Base-by-base conservation (phyloP, 2,329 filamentous ascomycete species). In the Microascus cirrosus region DNA sequence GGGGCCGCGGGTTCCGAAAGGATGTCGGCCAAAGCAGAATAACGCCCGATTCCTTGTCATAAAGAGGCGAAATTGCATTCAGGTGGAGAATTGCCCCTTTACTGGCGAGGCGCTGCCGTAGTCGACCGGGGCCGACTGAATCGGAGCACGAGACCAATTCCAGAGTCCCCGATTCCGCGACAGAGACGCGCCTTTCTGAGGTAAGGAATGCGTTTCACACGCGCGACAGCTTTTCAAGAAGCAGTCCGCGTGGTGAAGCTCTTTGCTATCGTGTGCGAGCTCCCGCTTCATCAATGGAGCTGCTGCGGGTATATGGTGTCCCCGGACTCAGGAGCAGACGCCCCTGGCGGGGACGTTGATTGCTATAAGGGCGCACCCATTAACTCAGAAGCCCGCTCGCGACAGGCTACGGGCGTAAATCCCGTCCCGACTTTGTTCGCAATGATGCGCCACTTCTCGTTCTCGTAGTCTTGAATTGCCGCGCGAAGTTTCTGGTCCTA, bases 371-470 rank as follows among this genome's bases (percentile, higher is more conserved):
- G 69, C 63, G 75, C 77, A 39, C 73, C 76, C 48, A 73, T 65
- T 51, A 92, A 71, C 71, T 90, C 82, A 60, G 81, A 74, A 35
- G 85, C 86, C 65, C 90, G 87, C 67, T 95, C 90, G 70, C 87
- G 87, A 73, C 92, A 96, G 52, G 91, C 90, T 39, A 84, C 83
- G 48, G 92, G 89, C 42, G 90, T 94, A 68, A 95, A 95, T 53
- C 92, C 91, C 55, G 86, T 89, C 61, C 92, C 92, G 65, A 96
- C 87, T 73, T 95, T 96, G 67, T 89, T 88, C 60, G 92, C 87
- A 61, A 96, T 85, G 67, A 95, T 90, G 64, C 90, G 87, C 92
- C 92, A 96, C 69, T 90, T 90, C 71, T 96, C 91, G 73, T 87
- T 89, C 68, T 94, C 89, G 75, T 93, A 93, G 70, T 93, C 89